Percentiles rank a stretch among this genome's conserved stretches.
These are phyloP conservation scores for Smittium mucronatum DNA, from an alignment of 371 early-diverging fungal genomes.

Conservation along the genomic window DNA sequence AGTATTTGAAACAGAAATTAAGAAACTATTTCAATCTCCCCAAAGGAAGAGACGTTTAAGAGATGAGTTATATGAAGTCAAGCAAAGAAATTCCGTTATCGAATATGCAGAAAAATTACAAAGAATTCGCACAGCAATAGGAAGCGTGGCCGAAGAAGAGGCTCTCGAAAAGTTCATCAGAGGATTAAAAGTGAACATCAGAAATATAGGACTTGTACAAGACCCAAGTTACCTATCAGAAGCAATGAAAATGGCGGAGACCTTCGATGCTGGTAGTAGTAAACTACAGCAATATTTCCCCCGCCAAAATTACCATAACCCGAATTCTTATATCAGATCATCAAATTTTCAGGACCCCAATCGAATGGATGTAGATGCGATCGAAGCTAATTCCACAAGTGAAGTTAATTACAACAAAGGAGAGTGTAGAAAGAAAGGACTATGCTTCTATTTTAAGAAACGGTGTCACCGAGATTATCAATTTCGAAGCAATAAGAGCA, in stretches of 20 bases:
- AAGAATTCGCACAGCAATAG: background rate
- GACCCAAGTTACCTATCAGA: background rate
- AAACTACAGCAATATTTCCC: background rate
- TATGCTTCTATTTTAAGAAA: background rate
- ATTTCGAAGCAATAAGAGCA: background rate
- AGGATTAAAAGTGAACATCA: background rate
- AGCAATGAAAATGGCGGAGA: background rate
- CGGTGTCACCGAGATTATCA: background rate
- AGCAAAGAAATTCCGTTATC: background rate
- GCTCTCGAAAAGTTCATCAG: background rate
- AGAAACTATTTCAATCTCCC: background rate
- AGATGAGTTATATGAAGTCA: background rate
- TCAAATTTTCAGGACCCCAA: background rate
- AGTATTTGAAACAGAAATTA: background rate
- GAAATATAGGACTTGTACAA: background rate
- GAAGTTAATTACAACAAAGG: background rate
- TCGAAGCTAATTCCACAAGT: background rate
- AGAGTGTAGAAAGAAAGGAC: background rate
- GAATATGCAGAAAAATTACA: background rate
- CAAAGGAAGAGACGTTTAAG: background rate
- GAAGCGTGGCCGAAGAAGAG: background rate
- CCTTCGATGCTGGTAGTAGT: background rate
- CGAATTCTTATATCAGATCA: background rate
- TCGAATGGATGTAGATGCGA: background rate
- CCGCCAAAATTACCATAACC: background rate